Base-by-base conservation (phyloP, 2,329 filamentous ascomycete genomes). In the Aspergillus quadricinctus region DNA sequence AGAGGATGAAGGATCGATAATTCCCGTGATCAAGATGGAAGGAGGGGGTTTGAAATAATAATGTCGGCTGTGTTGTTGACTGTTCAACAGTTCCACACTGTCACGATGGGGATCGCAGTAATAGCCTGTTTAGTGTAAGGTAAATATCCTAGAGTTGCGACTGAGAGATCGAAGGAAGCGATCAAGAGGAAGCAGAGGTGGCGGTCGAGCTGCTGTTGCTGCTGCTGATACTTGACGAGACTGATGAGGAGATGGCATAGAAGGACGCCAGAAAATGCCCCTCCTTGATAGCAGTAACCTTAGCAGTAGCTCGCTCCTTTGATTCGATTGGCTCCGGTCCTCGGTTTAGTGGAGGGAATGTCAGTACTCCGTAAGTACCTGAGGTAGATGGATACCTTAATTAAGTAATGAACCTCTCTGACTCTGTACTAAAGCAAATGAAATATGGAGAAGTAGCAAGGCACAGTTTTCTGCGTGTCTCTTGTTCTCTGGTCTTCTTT, bases 1-100 rank as follows among this genome's bases (percentile, higher is more conserved):
- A 51, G 53, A 48, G 51, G 57, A 53, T 50, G 59, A 50, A 31
- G 53, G 21, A 46, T 46, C 21, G 23, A 43, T 21, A 23, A 46
- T 46, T 6, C 43, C 43, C 43, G 43, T 46, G 43, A 46, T 46
- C 43, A 48, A 50, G 35, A 54, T 48, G 40, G 48, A 54, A 45
- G 48, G 52, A 46, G 43, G 43, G 41, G 43, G 31, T 37, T 37
- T 5, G 31, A 37, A 37, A 17, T 23, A 23, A 2, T 23, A 23
- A 23, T 37, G 31, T 17, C 14, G 14, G 6, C 5, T 37, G 31
- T 7, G 31, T 37, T 37, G 31, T 37, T 37, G 31, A 37, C 31
- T 17, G 31, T 37, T 37, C 31, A 37, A 17, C 17, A 37, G 31
- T 37, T 37, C 14, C 31, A 37, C 31, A 17, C 43, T 46, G 21